phyloP scores from a whole-genome alignment of 192 early-diverging fungal species.

The Coemansia sp. region DNA sequence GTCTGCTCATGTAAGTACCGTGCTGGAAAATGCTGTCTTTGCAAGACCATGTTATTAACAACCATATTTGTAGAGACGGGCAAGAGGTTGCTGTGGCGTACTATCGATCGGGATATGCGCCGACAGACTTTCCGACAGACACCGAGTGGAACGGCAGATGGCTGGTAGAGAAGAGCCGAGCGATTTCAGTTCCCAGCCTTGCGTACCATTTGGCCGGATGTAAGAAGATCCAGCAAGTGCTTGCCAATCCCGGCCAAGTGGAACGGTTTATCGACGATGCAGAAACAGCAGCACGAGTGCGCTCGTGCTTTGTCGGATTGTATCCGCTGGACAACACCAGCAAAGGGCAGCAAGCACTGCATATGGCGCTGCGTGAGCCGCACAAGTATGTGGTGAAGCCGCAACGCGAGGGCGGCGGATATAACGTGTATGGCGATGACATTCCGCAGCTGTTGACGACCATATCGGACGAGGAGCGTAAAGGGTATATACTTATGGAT shows the following conservation, averaged over 20 bases:
- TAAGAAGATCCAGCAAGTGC: slow-evolving; percentile 95
- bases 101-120: slow-evolving; percentile 88
- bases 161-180: slow-evolving; percentile 74
- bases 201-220: slow-evolving; percentile 92
- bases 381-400: slow-evolving; percentile 87
- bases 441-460: slow-evolving; percentile 61
- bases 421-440: slow-evolving; percentile 90
- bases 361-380: slow-evolving; percentile 65
- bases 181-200: slow-evolving; percentile 86
- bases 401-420: slow-evolving; percentile 93
- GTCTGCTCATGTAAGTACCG: slow-evolving; percentile 63
- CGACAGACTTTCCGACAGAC: slow-evolving; percentile 78
- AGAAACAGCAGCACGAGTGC: slow-evolving; percentile 54
- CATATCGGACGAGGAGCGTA: slow-evolving; percentile 65
- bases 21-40: not conserved
- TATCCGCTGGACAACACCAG: slow-evolving; percentile 77
- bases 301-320: slow-evolving; percentile 83
- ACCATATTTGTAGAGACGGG: slow-evolving; percentile 52
- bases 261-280: slow-evolving; percentile 64
- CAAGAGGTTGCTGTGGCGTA: slow-evolving; percentile 85
- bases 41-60: not conserved
- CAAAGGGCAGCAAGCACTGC: slow-evolving; percentile 66
- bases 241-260: slow-evolving; percentile 74
- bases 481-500: slow-evolving; percentile 95
- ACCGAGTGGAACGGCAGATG: slow-evolving; percentile 90